These are phyloP conservation scores for Anaeramoeba ignava DNA, from an alignment of 78 protist species.

Conservation along the genomic window DNA sequence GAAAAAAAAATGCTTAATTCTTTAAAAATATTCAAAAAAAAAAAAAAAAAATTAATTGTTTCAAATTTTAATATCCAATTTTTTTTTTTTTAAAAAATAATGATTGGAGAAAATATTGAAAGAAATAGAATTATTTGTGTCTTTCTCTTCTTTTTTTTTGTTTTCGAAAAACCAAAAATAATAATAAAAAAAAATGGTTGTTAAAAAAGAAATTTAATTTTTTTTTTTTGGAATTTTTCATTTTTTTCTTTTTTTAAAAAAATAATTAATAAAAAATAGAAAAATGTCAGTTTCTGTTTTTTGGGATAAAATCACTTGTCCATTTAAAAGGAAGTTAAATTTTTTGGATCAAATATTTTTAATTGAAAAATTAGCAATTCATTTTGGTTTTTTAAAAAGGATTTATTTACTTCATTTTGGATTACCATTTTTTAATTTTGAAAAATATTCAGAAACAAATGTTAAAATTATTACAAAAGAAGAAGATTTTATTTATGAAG, in stretches of 20 bases:
- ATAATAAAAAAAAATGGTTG: neutral
- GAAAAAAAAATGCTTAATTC: neutral
- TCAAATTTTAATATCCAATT: too few species aligned
- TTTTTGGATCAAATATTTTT: neutral
- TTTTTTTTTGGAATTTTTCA: neutral
- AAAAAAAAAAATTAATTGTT: too few species aligned
- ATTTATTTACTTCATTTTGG: neutral
- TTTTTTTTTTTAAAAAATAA: neutral
- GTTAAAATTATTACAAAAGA: neutral
- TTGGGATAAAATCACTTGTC: neutral
- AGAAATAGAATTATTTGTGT: neutral
- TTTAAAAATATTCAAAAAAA: neutral
- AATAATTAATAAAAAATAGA: neutral
- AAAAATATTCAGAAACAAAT: neutral
- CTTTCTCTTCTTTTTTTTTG: neutral
- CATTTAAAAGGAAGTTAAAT: slow-evolving; percentile 1
- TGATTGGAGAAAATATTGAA: neutral
- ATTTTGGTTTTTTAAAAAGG: neutral
- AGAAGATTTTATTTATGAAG: slow-evolving; percentile 3
- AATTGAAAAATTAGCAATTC: neutral
- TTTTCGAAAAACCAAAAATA: neutral
- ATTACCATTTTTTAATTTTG: neutral
- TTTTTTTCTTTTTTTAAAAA: slow-evolving; percentile 5
- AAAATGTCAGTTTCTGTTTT: slow-evolving; percentile 3
- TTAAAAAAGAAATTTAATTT: neutral